Conservation (phyloP, 2,329 filamentous ascomycete species). For the Exophiala sideris region DNA sequence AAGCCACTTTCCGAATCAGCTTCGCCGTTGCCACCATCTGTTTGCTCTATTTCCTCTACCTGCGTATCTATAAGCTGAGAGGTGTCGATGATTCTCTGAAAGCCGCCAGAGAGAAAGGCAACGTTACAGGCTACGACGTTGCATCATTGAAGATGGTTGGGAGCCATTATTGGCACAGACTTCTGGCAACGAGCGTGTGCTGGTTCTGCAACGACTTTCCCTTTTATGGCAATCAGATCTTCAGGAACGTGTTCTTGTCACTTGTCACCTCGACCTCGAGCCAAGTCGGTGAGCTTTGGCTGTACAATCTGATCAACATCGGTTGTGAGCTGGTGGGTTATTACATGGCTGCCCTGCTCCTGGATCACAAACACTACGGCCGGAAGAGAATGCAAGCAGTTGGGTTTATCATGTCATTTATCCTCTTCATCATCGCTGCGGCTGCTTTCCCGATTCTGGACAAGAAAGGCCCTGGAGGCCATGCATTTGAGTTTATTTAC, state of each 20-base stretch:
- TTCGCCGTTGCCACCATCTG: constrained; percentile 88
- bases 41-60: constrained; percentile 91
- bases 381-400: constrained; percentile 95
- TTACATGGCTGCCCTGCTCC: constrained; percentile 79
- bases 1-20: constrained; percentile 87
- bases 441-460: constrained; percentile 61
- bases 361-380: constrained; percentile 94
- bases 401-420: constrained; percentile 87
- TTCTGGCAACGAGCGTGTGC: constrained; percentile 2
- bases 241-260: constrained; percentile 83
- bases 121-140: constrained; percentile 86
- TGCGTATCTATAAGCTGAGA: constrained; percentile 91
- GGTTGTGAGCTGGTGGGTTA: constrained; percentile 81
- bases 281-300: constrained; percentile 70
- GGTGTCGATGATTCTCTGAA: constrained; percentile 75
- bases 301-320: constrained; percentile 89
- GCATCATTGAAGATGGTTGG: constrained; percentile 81
- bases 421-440: constrained; percentile 86
- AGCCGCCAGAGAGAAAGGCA: constrained; percentile 76
- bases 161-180: constrained; percentile 69
- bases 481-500: constrained; percentile 90
- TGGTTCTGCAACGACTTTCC: constrained; percentile 98
- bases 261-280: constrained; percentile 73
- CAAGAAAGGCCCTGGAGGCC: constrained; percentile 29
- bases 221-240: constrained; percentile 98